phyloP scores from a whole-genome alignment of 495 filamentous ascomycete species.

The Penicillium manginii region DNA sequence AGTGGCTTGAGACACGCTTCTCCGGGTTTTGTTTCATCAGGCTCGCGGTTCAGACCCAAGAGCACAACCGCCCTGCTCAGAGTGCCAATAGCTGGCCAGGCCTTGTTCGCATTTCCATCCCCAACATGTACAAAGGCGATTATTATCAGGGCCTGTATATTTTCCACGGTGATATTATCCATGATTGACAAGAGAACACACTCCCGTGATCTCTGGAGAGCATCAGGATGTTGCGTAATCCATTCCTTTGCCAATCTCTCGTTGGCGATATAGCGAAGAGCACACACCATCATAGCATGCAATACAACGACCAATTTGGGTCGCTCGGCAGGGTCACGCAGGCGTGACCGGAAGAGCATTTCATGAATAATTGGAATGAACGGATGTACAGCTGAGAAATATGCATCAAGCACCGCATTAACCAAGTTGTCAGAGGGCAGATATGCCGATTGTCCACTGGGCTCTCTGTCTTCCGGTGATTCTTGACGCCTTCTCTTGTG shows the following conservation, averaged over 20 bases:
- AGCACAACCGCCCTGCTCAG: neutral
- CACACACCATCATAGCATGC: conserved; percentile 11
- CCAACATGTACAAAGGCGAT: conserved; percentile 34
- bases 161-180: conserved; percentile 38
- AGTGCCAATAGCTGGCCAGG: conserved; percentile 22
- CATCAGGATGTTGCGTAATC: neutral
- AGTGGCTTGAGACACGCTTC: neutral
- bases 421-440: conserved; percentile 27
- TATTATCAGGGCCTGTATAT: conserved; percentile 39
- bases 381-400: conserved; percentile 37
- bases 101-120: conserved; percentile 29
- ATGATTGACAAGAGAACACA: conserved; percentile 20
- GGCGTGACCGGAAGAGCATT: conserved; percentile 27
- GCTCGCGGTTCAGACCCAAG: neutral
- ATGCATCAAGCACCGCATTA: conserved; percentile 29
- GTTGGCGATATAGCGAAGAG: conserved; percentile 7
- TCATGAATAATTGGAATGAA: conserved; percentile 44
- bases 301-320: conserved; percentile 4
- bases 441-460: neutral
- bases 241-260: conserved; percentile 1
- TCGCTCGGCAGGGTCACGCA: conserved; percentile 11
- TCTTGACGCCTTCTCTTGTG: no score
- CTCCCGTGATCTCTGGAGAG: neutral
- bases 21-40: neutral
- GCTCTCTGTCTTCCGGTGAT: neutral